These are phyloP conservation scores for Harrya chromipes DNA, from an alignment of 768 basidiomycete species.

Conservation along the genomic window DNA sequence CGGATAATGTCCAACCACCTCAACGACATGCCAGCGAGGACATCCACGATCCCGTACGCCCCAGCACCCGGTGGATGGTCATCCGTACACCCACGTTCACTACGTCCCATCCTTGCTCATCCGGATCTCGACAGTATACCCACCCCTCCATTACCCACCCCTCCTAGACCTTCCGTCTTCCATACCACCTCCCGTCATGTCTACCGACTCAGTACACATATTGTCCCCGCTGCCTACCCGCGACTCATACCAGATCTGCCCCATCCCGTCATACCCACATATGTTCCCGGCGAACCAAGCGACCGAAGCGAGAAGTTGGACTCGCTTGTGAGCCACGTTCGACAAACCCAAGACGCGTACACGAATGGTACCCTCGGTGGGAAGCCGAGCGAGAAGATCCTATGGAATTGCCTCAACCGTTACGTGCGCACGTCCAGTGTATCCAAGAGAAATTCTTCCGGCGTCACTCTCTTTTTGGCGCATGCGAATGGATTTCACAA, in stretches of 20 bases:
- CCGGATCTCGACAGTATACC: slow-evolving; percentile 5
- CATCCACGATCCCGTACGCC: slow-evolving; percentile 18
- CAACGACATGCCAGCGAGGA: background rate
- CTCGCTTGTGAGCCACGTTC: slow-evolving; percentile 17
- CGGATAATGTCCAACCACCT: too few relatives aligned
- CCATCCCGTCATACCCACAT: slow-evolving; percentile 18
- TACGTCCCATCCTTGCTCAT: slow-evolving; percentile 11
- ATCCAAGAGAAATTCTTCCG: slow-evolving; percentile 12
- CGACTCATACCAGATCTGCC: slow-evolving; percentile 23
- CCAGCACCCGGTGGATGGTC: slow-evolving; percentile 18
- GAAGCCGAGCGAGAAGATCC: slow-evolving; percentile 27
- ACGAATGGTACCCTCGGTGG: slow-evolving; percentile 15
- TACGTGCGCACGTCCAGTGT: slow-evolving; percentile 40
- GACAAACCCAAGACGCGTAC: slow-evolving; percentile 13
- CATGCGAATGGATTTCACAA: slow-evolving; percentile 89
- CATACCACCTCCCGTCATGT: slow-evolving; percentile 13
- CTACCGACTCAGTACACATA: slow-evolving; percentile 28
- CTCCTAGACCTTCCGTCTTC: slow-evolving; percentile 18
- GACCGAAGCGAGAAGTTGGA: slow-evolving; percentile 12
- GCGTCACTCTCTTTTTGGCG: slow-evolving; percentile 68
- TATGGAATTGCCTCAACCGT: slow-evolving; percentile 75
- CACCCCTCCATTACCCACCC: slow-evolving; percentile 20
- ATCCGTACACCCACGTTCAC: slow-evolving; percentile 21
- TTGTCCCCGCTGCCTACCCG: slow-evolving; percentile 30
- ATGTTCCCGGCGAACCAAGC: background rate